Percentiles rank a stretch among this genome's conserved stretches.
These are phyloP conservation scores for Lactarius sanguifluus DNA, from an alignment of 768 basidiomycete species.

Conservation along the genomic window DNA sequence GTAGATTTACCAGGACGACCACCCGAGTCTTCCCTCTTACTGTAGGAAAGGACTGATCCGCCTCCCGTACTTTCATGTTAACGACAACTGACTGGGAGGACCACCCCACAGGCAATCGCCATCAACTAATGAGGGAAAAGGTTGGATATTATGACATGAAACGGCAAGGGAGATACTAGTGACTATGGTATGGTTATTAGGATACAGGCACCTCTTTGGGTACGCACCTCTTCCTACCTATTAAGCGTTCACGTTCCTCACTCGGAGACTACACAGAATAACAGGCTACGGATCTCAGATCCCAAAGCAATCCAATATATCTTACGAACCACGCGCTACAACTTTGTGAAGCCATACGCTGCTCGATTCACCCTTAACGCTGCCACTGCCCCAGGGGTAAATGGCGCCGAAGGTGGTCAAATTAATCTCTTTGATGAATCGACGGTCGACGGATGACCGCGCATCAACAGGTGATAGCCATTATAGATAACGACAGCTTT, in stretches of 20 bases:
- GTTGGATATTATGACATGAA: slow-evolving; percentile 17
- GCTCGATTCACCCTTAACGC: slow-evolving; percentile 24
- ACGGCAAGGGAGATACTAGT: slow-evolving; percentile 8
- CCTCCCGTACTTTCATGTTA: background rate
- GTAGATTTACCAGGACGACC: slow-evolving; percentile 16
- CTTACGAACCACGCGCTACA: slow-evolving; percentile 25
- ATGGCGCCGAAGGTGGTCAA: slow-evolving; percentile 23
- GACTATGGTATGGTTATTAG: slow-evolving; percentile 16
- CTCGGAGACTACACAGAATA: slow-evolving; percentile 8
- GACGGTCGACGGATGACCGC: background rate
- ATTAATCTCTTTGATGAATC: too few species aligned
- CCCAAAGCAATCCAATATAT: slow-evolving; percentile 27
- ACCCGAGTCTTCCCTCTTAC: slow-evolving; percentile 24
- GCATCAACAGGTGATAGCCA: slow-evolving; percentile 19
- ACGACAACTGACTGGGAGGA: background rate
- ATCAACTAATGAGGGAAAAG: slow-evolving; percentile 23
- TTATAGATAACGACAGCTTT: slow-evolving; percentile 18
- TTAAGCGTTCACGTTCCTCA: background rate
- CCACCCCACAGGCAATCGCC: slow-evolving; percentile 11
- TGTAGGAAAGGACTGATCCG: slow-evolving; percentile 6
- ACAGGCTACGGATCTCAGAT: slow-evolving; percentile 22
- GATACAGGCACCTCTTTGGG: slow-evolving; percentile 24
- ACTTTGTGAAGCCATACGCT: slow-evolving; percentile 26
- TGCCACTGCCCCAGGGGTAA: slow-evolving; percentile 22
- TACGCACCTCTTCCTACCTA: background rate